Conservation (phyloP, 2,329 filamentous ascomycete species). For the Epichloe gansuensis region DNA sequence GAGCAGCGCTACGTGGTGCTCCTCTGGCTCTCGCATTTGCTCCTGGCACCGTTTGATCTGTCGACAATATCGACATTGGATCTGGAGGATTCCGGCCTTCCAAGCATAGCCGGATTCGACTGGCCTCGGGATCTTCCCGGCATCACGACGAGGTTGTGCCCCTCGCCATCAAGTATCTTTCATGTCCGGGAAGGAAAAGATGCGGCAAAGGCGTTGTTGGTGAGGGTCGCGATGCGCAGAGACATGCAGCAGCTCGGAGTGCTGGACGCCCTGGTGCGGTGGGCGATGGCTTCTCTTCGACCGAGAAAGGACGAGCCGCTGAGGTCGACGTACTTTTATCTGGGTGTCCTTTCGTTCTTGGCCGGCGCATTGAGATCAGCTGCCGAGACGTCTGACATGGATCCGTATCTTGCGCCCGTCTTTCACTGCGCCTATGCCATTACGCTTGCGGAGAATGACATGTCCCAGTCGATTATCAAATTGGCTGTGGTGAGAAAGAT, state of each 20-base stretch:
- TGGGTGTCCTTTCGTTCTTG: constrained; percentile 70
- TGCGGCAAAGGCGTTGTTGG: constrained; percentile 72
- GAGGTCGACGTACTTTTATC: constrained; percentile 57
- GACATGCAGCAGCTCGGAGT: constrained; percentile 79
- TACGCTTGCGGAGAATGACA: constrained; percentile 34
- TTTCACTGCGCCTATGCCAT: constrained; percentile 54
- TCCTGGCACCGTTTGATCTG: constrained; percentile 83
- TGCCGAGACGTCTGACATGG: constrained; percentile 62
- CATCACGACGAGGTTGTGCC: constrained; percentile 60
- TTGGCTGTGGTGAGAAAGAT: constrained; percentile 74
- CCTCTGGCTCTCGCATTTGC: constrained; percentile 74
- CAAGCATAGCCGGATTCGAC: constrained; percentile 33
- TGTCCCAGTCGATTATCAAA: constrained; percentile 44
- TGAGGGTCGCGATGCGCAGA: constrained; percentile 66
- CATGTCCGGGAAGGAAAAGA: constrained; percentile 73
- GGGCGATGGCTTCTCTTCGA: constrained; percentile 53
- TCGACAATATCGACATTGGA: constrained; percentile 63
- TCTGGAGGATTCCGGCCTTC: constrained; percentile 32
- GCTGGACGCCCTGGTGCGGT: constrained; percentile 53
- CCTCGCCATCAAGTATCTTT: constrained; percentile 59
- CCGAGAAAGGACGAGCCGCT: constrained; percentile 24
- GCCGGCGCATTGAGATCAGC: constrained; percentile 59
- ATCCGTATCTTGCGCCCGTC: constrained; percentile 50
- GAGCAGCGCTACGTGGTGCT: constrained; percentile 80
- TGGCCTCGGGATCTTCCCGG: constrained; percentile 53